Conservation (phyloP, 2,329 filamentous ascomycete species). For the Tolypocladium ophioglossoides region DNA sequence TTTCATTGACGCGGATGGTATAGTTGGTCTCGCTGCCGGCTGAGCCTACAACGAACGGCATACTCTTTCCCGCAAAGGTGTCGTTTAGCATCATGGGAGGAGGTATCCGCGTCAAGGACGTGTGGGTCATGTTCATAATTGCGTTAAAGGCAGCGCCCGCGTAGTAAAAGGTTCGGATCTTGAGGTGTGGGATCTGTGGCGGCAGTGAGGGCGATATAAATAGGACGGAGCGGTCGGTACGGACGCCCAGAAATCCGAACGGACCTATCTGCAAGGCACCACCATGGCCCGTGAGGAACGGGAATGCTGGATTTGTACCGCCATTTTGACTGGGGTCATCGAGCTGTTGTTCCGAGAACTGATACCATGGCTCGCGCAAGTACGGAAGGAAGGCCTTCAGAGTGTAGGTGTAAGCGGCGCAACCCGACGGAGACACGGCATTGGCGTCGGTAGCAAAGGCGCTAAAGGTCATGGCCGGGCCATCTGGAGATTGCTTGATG, state of each 20-base stretch:
- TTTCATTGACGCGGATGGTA: conserved; percentile 34
- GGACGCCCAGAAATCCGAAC: conserved; percentile 57
- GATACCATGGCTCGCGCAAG: conserved; percentile 55
- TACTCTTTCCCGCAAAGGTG: conserved; percentile 39
- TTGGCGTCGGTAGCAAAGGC: conserved; percentile 59
- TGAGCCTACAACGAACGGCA: conserved; percentile 47
- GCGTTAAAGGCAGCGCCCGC: conserved; percentile 14
- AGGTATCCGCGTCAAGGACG: conserved; percentile 12
- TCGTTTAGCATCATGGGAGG: conserved; percentile 40
- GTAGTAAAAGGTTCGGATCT: conserved; percentile 17
- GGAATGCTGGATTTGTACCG: conserved; percentile 44
- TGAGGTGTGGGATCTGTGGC: conserved; percentile 42
- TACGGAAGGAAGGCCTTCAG: conserved; percentile 55
- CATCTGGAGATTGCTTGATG: conserved; percentile 36
- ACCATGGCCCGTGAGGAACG: conserved; percentile 62
- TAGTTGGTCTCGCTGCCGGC: conserved; percentile 27
- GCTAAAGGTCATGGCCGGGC: conserved; percentile 64
- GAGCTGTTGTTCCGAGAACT: conserved; percentile 57
- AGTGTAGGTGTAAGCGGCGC: conserved; percentile 57
- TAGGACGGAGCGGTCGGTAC: conserved; percentile 49
- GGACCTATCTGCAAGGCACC: conserved; percentile 57
- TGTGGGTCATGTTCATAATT: conserved; percentile 14
- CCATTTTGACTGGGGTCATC: conserved; percentile 52
- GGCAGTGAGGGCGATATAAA: conserved; percentile 49
- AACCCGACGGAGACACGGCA: conserved; percentile 54